These are phyloP conservation scores for Microthlaspi erraticum DNA, from an alignment of 345 rosid genomes.

Conservation along the genomic window DNA sequence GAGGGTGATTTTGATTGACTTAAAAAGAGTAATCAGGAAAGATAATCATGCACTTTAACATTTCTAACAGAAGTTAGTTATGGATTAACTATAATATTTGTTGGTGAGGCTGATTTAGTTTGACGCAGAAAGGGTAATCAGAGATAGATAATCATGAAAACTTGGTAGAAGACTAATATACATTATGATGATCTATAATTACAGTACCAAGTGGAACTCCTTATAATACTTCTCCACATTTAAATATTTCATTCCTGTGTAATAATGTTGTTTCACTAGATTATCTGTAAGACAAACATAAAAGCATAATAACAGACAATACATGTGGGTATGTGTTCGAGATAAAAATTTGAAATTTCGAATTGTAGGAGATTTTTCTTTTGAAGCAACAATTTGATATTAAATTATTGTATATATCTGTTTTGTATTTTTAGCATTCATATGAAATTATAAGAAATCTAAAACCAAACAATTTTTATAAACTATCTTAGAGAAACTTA, in stretches of 20 bases:
- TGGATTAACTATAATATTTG: neutral
- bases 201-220: constrained; percentile 25
- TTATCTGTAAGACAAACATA: constrained; percentile 12
- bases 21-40: neutral
- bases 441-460: neutral
- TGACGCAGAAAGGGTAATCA: constrained; percentile 8
- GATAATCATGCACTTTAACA: constrained; percentile 26
- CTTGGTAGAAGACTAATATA: constrained; percentile 37
- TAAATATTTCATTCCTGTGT: neutral
- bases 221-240: constrained; percentile 1
- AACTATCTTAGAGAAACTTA: neutral
- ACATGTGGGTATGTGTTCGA: constrained; percentile 15
- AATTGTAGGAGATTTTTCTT: constrained; percentile 8
- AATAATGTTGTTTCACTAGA: constrained; percentile 8
- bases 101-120: constrained; percentile 10
- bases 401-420: neutral
- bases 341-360: neutral
- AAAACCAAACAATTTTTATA: neutral
- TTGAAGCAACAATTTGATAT: constrained; percentile 12
- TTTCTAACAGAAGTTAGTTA: constrained; percentile 28
- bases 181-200: constrained; percentile 32
- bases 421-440: neutral
- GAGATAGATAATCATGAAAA: constrained; percentile 27
- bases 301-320: constrained; percentile 3
- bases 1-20: constrained; percentile 23